A percentile compares a stretch with the other conserved stretches of the same genome.
These are phyloP conservation scores for Cytospora leucostoma DNA, from an alignment of 2,329 filamentous ascomycete species.

Conservation along the genomic window DNA sequence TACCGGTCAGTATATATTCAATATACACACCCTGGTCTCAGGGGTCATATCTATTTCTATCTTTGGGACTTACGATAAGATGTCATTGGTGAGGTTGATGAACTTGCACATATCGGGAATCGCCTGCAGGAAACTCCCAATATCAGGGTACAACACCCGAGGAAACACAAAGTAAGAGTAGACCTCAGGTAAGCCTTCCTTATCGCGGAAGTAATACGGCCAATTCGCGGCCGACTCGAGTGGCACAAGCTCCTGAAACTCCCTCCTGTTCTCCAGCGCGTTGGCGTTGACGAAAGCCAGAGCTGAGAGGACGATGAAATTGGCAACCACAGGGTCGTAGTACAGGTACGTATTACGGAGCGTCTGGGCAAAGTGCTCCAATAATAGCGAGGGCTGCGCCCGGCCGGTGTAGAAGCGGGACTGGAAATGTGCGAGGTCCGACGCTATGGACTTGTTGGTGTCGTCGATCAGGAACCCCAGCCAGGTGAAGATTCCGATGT, in stretches of 20 bases:
- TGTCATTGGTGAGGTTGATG: constrained; percentile 34
- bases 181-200: constrained; percentile 33
- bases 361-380: constrained; percentile 32
- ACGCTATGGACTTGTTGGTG: constrained; percentile 28
- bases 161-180: constrained; percentile 36
- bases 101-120: constrained; percentile 35
- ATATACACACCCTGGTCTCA: background rate
- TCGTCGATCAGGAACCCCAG: constrained; percentile 37
- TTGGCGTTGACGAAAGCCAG: constrained; percentile 37
- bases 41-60: background rate
- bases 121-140: constrained; percentile 34
- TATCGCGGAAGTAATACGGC: constrained; percentile 35
- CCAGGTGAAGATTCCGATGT: constrained; percentile 38
- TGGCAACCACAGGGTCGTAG: constrained; percentile 34
- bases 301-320: constrained; percentile 34
- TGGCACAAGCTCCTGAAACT: constrained; percentile 29
- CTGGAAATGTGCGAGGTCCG: constrained; percentile 33
- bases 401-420: constrained; percentile 30
- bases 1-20: background rate
- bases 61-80: constrained; percentile 33
- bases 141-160: constrained; percentile 32
- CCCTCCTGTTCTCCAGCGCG: constrained; percentile 30
- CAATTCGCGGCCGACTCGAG: constrained; percentile 31
- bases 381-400: constrained; percentile 29
- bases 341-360: constrained; percentile 31